Base-by-base conservation (phyloP, 2,329 filamentous ascomycete genomes). In the Tolypocladium nubicola region DNA sequence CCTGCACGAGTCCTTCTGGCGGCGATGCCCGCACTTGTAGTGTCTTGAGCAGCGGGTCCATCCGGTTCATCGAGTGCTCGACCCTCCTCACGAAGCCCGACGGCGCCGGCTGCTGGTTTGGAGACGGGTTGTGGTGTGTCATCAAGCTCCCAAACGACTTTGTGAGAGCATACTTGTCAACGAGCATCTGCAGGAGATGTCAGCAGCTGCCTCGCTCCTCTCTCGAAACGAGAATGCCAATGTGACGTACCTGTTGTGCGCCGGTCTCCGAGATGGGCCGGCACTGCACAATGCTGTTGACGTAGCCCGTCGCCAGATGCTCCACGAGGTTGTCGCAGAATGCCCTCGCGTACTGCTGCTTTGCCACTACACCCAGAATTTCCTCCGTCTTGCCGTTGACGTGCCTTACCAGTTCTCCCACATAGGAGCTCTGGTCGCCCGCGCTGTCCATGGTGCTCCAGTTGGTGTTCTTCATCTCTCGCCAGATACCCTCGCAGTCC, bases 251-350 rank as follows among this genome's bases (percentile, higher is more conserved):
- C 81, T 91, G 94, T 71, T 99, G 93, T 13, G 94, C 94, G 14
- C 92, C 94, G 56, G 91, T 89, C 73, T 97, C 94, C 6, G 90
- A 93, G 53, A 99, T 88, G 0, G 94, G 94, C 63, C 86, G 86
- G 73, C 91, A 96, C 67, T 90, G 88, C 47, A 95, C 90, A 58
- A 97, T 87, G 67, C 88, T 96, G 61, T 79, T 77, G 62, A 97
- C 83, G 69, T 94, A 97, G 1, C 85, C 81, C 57, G 80, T 88
- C 19, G 89, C 88, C 61, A 97, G 76, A 61, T 89, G 81, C 70
- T 99, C 94, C 43, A 97, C 89, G n/a, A 97, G 76, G 62, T 97
- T 93, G 71, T 99, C 94, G 64, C 90, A 95, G 68, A 97, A 97
- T 0, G 94, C 92, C 59, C 94, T 82, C 11, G 92, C 90, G 70